Percentiles rank a stretch among this genome's conserved stretches.
phyloP scores from a whole-genome alignment of 2,329 filamentous ascomycete genomes.

The Reticulascus tulasneorum region DNA sequence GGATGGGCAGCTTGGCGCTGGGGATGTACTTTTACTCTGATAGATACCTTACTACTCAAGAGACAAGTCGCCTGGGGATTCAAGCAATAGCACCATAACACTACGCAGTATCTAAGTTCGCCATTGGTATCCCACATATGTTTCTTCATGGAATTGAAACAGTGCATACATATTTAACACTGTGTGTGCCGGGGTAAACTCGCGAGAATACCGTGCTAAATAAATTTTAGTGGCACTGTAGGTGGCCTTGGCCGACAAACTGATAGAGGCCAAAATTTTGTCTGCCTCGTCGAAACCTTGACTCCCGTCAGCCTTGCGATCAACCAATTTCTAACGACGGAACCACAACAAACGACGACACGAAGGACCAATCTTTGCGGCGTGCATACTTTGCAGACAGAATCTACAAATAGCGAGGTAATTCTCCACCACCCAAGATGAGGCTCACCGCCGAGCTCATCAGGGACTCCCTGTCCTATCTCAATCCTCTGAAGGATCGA shows the following conservation, averaged over 20 bases:
- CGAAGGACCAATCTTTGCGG: neutral
- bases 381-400: too few relatives aligned
- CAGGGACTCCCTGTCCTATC: constrained; percentile 90
- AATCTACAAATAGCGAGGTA: constrained; percentile 3
- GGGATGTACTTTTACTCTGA: neutral
- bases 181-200: neutral
- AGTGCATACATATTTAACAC: neutral
- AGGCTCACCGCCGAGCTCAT: constrained; percentile 95
- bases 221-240: too few relatives aligned
- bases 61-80: too few relatives aligned
- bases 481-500: constrained; percentile 97
- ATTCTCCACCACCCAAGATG: constrained; percentile 52
- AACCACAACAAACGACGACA: neutral
- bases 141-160: neutral
- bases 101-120: neutral
- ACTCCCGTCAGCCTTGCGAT: too few relatives aligned
- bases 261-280: too few relatives aligned
- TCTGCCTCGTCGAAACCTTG: too few relatives aligned
- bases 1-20: too few relatives aligned
- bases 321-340: neutral
- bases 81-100: neutral
- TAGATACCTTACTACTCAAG: too few relatives aligned
- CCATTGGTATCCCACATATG: neutral
- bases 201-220: too few relatives aligned
- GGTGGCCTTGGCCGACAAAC: too few relatives aligned